phyloP scores from a whole-genome alignment of 805 yeast species.

The Zygotorulaspora danielsina region DNA sequence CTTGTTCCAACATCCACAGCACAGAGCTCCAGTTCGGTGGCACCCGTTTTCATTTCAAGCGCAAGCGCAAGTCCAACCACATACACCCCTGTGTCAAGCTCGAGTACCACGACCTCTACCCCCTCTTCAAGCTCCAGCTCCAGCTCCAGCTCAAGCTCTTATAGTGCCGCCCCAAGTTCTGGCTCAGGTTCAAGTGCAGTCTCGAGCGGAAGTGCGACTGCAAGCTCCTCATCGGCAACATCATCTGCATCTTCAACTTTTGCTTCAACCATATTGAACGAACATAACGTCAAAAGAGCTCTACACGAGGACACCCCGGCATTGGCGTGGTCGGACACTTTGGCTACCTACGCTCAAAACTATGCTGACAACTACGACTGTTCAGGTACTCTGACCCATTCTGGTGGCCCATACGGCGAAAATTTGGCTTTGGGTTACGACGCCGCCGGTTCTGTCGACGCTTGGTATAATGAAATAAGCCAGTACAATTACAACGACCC shows the following conservation, averaged over 20 bases:
- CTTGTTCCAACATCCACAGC: slow-evolving; percentile 4
- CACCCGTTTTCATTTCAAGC: background rate
- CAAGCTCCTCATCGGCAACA: slow-evolving; percentile 18
- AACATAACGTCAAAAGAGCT: slow-evolving; percentile 61
- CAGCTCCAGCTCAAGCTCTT: slow-evolving; percentile 10
- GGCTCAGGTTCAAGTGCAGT: slow-evolving; percentile 9
- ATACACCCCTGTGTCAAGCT: background rate
- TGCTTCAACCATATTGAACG: slow-evolving; percentile 44
- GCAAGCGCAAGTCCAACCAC: background rate
- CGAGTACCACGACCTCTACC: slow-evolving; percentile 1
- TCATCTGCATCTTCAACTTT: slow-evolving; percentile 27
- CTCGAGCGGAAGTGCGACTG: slow-evolving; percentile 12
- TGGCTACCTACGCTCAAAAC: slow-evolving; percentile 52
- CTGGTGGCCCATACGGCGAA: slow-evolving; percentile 74
- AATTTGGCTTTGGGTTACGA: slow-evolving; percentile 73
- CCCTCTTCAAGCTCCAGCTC: slow-evolving; percentile 9
- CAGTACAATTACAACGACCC: slow-evolving; percentile 51
- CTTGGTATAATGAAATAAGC: slow-evolving; percentile 71
- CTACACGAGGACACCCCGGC: slow-evolving; percentile 39
- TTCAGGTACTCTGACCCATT: slow-evolving; percentile 54
- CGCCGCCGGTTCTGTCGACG: slow-evolving; percentile 52
- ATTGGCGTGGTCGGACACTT: slow-evolving; percentile 52
- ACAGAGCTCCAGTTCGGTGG: background rate
- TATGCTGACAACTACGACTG: slow-evolving; percentile 57
- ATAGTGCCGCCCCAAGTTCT: slow-evolving; percentile 1